Evolutionary conservation across 2,329 filamentous ascomycete genomes (phyloP), one percentile per base, ranked within the genome.

Genomic region (Monosporascus sp.): DNA sequence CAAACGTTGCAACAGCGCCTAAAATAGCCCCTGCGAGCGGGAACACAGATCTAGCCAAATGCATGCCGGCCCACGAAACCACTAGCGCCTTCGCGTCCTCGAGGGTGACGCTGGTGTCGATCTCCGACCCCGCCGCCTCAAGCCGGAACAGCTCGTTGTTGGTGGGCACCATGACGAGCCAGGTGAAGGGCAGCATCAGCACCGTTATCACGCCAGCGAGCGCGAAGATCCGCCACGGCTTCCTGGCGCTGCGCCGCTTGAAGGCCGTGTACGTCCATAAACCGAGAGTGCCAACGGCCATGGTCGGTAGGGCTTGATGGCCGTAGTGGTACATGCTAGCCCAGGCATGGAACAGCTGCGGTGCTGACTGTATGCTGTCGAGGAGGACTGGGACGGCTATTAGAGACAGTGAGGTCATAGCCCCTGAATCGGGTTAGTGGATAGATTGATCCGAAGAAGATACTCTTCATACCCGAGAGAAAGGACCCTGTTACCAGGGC

Each of bases 171-270:
- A 72, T 70, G 24, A 65, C 51, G 11, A 67, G 20, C 68, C 63
- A 71, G 3, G 71, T 72, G 51, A 71, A 73, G 1, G 71, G 70
- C 18, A 71, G 57, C 55, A 72, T 71, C 41, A 44, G 41, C 15
- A 72, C 47, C 3, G 70, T 70, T 4, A 57, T 54, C 1, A 57
- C 43, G 24, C 58, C 66, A 4, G 67, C 68, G 9, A 60, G 31
- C 1, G 48, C 18, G n/a, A 22, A 53, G 18, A 37, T 37, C 3
- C 18, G 20, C 51, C 49, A 51, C 24, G 24, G 24, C 37, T 51
- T 51, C 20, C 28, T 47, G 15, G 43, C 43, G 20, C 43, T 28
- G 31, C 43, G 43, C 40, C 50, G 37, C 43, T 51, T 51, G 20
- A n/a, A 22, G 14, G 56, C 58, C n/a, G 57, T 51, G 54, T 61